A percentile compares a stretch with the other conserved stretches of the same genome.
Conservation (phyloP, 441 rosid species). For the Lepidium campestre region DNA sequence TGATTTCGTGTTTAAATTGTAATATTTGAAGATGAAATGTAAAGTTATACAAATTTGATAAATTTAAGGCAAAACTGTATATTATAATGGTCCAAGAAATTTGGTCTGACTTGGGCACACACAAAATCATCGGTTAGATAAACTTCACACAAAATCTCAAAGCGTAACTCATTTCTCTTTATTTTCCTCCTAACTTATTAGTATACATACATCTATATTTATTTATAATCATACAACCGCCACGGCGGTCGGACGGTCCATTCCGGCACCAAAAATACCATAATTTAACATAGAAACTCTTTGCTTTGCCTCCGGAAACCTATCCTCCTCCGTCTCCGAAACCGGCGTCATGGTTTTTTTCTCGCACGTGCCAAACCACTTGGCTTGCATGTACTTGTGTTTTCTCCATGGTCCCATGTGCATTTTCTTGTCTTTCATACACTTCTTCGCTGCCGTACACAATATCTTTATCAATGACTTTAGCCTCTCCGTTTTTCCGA, state of each 20-base stretch:
- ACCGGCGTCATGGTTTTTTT: conserved; percentile 9
- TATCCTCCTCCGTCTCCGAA: conserved; percentile 15
- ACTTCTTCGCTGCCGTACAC: conserved; percentile 60
- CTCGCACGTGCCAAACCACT: conserved; percentile 64
- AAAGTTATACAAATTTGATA: too few species aligned
- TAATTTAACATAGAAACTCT: conserved; percentile 26
- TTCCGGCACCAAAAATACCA: conserved; percentile 19
- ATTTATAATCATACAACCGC: conserved; percentile 9
- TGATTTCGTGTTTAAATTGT: too few species aligned
- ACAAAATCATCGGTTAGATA: conserved; percentile 5
- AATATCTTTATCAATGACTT: conserved; percentile 54
- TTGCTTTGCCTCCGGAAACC: conserved; percentile 4
- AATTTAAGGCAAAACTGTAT: too few species aligned
- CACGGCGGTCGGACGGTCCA: conserved; percentile 7
- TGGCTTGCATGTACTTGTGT: conserved; percentile 82
- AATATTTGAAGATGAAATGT: too few species aligned
- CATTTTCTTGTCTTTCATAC: conserved; percentile 85
- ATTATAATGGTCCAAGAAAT: background rate
- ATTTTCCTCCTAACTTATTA: background rate
- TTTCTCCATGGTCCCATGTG: conserved; percentile 93
- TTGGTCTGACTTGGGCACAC: background rate
- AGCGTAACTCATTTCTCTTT: conserved; percentile 12
- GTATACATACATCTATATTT: background rate
- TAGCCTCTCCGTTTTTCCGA: conserved; percentile 72
- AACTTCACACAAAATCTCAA: conserved; percentile 2